These are phyloP conservation scores for Sonneratia caseolaris DNA, from an alignment of 345 rosid species.

Conservation along the genomic window DNA sequence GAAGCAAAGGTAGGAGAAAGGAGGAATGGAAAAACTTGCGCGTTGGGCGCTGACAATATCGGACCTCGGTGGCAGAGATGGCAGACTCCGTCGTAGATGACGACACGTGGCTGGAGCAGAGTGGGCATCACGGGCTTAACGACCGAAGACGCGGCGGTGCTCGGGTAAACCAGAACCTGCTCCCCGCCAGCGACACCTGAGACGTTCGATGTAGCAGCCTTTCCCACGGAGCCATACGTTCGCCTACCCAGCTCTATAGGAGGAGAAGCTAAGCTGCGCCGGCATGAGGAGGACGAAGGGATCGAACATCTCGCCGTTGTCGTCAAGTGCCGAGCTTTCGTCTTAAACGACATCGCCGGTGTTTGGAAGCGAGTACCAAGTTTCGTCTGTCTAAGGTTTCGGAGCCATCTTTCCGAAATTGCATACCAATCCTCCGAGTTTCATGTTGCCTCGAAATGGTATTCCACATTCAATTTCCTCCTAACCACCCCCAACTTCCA, in stretches of 20 bases:
- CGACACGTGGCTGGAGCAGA: slow-evolving; percentile 84
- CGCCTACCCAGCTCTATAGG: background rate
- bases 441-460: background rate
- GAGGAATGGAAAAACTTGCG: background rate
- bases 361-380: background rate
- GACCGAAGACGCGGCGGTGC: slow-evolving; percentile 15
- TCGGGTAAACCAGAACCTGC: slow-evolving; percentile 16
- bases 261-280: background rate
- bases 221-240: background rate
- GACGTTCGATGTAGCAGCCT: slow-evolving; percentile 1
- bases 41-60: background rate
- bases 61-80: slow-evolving; percentile 92
- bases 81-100: slow-evolving; percentile 87
- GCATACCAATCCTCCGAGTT: background rate
- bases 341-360: background rate
- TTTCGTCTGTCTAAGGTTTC: background rate
- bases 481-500: background rate
- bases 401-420: background rate
- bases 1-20: background rate
- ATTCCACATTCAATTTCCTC: background rate
- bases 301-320: background rate
- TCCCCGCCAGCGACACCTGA: slow-evolving; percentile 18
- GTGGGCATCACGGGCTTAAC: slow-evolving; percentile 28
- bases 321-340: slow-evolving; percentile 2
- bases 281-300: background rate